Base-by-base conservation (phyloP, 495 filamentous ascomycete genomes). In the Chaetomium fimeti region DNA sequence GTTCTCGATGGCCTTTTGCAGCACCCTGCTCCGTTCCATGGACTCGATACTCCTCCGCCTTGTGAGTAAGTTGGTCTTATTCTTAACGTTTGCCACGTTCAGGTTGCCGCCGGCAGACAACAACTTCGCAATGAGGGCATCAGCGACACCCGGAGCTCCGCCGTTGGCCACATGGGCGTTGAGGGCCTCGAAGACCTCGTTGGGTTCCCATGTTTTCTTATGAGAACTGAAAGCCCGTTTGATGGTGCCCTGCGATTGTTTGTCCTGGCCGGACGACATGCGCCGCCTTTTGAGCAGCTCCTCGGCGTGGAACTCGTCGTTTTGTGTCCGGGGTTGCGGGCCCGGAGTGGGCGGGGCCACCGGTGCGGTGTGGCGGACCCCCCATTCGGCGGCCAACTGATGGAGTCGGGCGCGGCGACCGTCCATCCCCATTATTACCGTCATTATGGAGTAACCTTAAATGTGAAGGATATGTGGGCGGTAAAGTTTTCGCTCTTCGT, bases 171-270 rank as follows among this genome's bases (percentile, higher is more conserved):
- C 74, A 45, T 80, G 79, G 47, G 70, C 70, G 25, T 75, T 63
- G 43, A 83, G 76, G 28, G 74, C 75, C 38, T 77, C 76, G 66
- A 79, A 79, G 20, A 83, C 75, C 60, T 83, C 79, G 47, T 73
- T 75, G 32, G 77, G 69, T 6, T 83, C 80, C 79, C 78, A 81
- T 42, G 78, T 74, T 64, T 81, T 81, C n/a, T 72, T 73, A 65
- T 71, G 78, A 4, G 77, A 75, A 2, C 76, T 74, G 48, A 83
- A 82, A 6, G 76, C 79, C 12, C 78, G 74, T 38, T 75, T 77
- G 27, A 82, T 66, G 15, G 71, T 62, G 22, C 72, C 74, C 58
- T 78, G 77, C 13, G 71, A 71, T 8, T 49, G 57, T 12, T 71
- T 71, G 27, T 75, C 66, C 28, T 71, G 69, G 18, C 62, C 66